phyloP scores from a whole-genome alignment of 306 rosid species.

The Sechiopsis laciniata region DNA sequence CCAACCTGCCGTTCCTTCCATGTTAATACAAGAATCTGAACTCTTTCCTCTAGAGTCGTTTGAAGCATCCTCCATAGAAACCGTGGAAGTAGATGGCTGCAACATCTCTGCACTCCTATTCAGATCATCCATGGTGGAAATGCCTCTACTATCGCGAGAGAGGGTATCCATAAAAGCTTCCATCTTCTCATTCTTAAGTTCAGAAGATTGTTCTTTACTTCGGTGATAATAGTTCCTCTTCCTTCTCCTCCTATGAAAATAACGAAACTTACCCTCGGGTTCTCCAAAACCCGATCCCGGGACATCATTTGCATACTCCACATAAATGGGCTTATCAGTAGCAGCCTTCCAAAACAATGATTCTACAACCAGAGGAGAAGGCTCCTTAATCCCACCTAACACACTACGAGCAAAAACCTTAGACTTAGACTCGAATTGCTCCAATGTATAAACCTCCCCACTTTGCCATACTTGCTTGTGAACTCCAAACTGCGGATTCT shows the following conservation, averaged over 20 bases:
- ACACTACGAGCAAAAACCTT: slow-evolving; percentile 55
- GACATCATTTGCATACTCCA: slow-evolving; percentile 96
- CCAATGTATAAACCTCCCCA: slow-evolving; percentile 82
- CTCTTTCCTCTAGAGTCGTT: slow-evolving; percentile 42
- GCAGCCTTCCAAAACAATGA: slow-evolving; percentile 94
- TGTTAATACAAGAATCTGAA: slow-evolving; percentile 42
- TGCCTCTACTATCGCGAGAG: slow-evolving; percentile 27
- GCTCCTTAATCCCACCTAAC: slow-evolving; percentile 61
- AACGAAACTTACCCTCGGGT: slow-evolving; percentile 58
- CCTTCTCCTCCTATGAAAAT: slow-evolving; percentile 58
- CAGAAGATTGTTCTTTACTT: slow-evolving; percentile 38
- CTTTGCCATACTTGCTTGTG: slow-evolving; percentile 98
- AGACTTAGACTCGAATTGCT: slow-evolving; percentile 87
- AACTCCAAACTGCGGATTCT: slow-evolving; percentile 39
- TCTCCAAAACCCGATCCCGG: slow-evolving; percentile 97
- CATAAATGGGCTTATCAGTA: slow-evolving; percentile 78
- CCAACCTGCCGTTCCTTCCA: slow-evolving; percentile 97
- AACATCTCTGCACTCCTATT: slow-evolving; percentile 33
- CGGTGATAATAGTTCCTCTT: slow-evolving; percentile 66
- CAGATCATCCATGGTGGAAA: slow-evolving; percentile 28
- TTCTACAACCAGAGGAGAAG: slow-evolving; percentile 67
- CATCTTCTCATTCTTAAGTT: slow-evolving; percentile 37
- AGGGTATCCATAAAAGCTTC: slow-evolving; percentile 25
- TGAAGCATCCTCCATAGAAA: slow-evolving; percentile 40
- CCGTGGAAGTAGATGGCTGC: slow-evolving; percentile 32